Percentiles rank a stretch among this genome's conserved stretches.
phyloP scores from a whole-genome alignment of 108 stramenopile genomes.

The Nannochloropsis gaditana region DNA sequence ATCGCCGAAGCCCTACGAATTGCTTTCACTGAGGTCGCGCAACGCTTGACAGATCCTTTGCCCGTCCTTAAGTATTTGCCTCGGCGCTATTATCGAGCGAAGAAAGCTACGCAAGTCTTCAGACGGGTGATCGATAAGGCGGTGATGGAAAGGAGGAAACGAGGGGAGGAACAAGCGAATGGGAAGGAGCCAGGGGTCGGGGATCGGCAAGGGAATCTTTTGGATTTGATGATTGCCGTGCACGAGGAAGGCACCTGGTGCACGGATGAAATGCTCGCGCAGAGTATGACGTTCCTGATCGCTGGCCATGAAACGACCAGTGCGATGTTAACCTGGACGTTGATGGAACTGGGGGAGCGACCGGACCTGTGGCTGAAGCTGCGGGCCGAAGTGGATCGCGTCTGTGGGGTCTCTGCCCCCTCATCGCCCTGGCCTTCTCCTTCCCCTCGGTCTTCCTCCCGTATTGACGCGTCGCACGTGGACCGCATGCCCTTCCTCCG shows the following conservation, averaged over 20 bases:
- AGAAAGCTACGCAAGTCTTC: not conserved
- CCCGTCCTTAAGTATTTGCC: not conserved
- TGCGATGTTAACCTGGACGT: not conserved
- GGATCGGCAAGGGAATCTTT: not conserved
- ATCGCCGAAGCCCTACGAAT: not conserved
- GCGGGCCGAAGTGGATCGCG: not conserved
- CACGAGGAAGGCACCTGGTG: not conserved
- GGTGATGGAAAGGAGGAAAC: not conserved
- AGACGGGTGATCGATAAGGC: not conserved
- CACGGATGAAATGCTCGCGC: not conserved
- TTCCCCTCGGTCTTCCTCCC: not conserved
- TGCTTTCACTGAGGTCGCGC: not conserved
- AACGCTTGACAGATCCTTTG: not conserved
- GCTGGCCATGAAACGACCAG: not conserved
- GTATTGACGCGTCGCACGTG: not conserved
- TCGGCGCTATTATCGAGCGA: not conserved
- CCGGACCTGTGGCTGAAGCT: not conserved
- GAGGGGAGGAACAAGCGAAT: not conserved
- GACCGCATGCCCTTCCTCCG: slow-evolving; percentile 9
- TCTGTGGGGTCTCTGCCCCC: not conserved
- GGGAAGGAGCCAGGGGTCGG: not conserved
- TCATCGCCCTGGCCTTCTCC: not conserved
- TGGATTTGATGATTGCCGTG: slow-evolving; percentile 13
- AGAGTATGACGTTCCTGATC: not conserved
- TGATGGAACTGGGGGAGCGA: not conserved